These are phyloP conservation scores for Trametes cubensis DNA, from an alignment of 768 basidiomycete genomes.

Conservation along the genomic window DNA sequence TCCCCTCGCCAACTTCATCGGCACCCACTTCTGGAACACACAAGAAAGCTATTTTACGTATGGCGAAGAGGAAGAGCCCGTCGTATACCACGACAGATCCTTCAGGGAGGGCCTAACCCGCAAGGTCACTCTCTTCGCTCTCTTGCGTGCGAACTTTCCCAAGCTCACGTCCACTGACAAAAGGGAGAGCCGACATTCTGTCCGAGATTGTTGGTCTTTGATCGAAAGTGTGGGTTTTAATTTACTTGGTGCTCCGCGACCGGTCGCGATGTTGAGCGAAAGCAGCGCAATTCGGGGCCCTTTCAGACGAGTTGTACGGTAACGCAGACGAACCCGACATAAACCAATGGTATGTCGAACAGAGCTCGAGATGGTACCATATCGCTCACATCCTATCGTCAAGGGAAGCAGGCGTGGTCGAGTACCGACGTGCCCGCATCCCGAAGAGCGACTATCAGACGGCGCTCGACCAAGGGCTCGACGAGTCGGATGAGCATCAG, in stretches of 20 bases:
- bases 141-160: slow-evolving; percentile 1
- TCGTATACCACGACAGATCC: slow-evolving; percentile 58
- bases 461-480: slow-evolving; percentile 36
- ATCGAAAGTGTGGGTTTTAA: slow-evolving; percentile 58
- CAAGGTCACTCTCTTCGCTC: slow-evolving; percentile 40
- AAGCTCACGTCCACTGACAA: slow-evolving; percentile 3
- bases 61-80: slow-evolving; percentile 45
- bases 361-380: background rate
- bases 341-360: background rate
- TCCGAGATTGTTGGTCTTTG: slow-evolving; percentile 69
- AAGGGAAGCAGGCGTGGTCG: slow-evolving; percentile 54
- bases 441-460: slow-evolving; percentile 58
- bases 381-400: slow-evolving; percentile 4
- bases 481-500: slow-evolving; percentile 24
- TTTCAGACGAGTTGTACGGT: slow-evolving; percentile 48
- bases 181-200: slow-evolving; percentile 54
- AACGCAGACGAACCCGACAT: slow-evolving; percentile 25
- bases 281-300: slow-evolving; percentile 67
- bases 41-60: slow-evolving; percentile 71
- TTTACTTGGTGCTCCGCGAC: background rate
- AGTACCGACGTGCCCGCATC: slow-evolving; percentile 57
- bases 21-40: slow-evolving; percentile 83
- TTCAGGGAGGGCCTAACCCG: slow-evolving; percentile 62
- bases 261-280: background rate
- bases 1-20: slow-evolving; percentile 62